These are phyloP conservation scores for Escallonia rubra DNA, from an alignment of 129 eudicot genomes.

Conservation along the genomic window DNA sequence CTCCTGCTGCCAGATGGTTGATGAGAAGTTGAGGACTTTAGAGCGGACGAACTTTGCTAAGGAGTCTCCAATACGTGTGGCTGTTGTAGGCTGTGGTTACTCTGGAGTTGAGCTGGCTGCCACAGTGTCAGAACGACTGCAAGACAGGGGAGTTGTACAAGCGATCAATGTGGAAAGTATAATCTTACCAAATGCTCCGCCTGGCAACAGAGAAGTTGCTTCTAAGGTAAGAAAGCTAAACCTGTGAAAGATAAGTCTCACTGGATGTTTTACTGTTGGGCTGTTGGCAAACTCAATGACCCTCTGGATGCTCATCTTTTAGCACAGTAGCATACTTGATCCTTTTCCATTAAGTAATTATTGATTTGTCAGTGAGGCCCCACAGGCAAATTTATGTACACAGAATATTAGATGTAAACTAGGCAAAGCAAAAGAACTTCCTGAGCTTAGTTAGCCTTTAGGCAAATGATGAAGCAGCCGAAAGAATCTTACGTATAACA, in stretches of 20 bases:
- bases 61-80: constrained; percentile 62
- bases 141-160: constrained; percentile 76
- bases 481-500: too few species aligned
- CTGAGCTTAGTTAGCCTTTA: too few species aligned
- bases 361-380: too few species aligned
- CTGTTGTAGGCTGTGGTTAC: constrained; percentile 96
- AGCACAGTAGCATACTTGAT: too few species aligned
- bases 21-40: constrained; percentile 55
- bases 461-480: too few species aligned
- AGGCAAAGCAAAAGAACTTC: too few species aligned
- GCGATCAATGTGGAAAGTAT: constrained; percentile 67
- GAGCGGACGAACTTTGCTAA: constrained; percentile 68
- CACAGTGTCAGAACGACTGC: constrained; percentile 85
- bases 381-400: too few species aligned
- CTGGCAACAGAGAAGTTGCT: constrained; percentile 90
- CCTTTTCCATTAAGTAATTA: too few species aligned
- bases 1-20: constrained; percentile 60
- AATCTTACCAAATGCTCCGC: constrained; percentile 77
- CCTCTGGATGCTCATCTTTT: too few species aligned
- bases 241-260: neutral
- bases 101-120: constrained; percentile 94
- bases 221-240: constrained; percentile 50
- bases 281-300: too few species aligned
- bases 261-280: too few species aligned
- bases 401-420: too few species aligned